Evolutionary conservation across 2,329 filamentous ascomycete species (phyloP).

Genomic region (Epichloe coenophiala): DNA sequence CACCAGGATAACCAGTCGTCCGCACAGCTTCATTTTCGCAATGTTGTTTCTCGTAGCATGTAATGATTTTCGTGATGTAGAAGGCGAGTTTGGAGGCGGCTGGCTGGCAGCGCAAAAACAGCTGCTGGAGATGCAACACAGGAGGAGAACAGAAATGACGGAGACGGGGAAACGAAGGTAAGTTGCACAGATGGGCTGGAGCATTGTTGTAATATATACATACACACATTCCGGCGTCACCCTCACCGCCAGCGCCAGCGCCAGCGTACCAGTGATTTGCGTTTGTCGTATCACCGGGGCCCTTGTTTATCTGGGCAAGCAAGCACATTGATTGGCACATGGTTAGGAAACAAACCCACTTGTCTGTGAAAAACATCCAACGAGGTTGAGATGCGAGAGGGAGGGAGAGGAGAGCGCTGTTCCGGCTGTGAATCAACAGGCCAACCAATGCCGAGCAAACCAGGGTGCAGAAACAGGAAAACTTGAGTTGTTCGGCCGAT

Average conservation of each 20-base stretch:
- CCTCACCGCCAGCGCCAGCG: not conserved
- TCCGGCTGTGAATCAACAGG: no score
- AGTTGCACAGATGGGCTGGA: not conserved
- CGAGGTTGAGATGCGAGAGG: no score
- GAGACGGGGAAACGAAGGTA: not conserved
- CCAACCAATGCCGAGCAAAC: not conserved
- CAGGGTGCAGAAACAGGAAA: not conserved
- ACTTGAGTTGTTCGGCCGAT: not conserved
- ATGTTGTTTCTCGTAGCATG: not conserved
- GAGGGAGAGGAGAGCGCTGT: no score
- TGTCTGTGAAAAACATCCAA: no score
- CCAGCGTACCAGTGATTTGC: not conserved
- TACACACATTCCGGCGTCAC: not conserved
- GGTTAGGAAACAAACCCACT: no score
- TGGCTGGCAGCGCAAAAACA: not conserved
- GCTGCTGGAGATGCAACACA: not conserved
- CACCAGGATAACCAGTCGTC: constrained; percentile 17
- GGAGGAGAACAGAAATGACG: not conserved
- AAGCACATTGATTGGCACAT: not conserved
- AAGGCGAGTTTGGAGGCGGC: not conserved
- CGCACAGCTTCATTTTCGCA: constrained; percentile 2
- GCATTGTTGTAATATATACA: not conserved
- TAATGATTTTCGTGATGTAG: not conserved
- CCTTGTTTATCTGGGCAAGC: not conserved
- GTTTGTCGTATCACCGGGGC: not conserved